These are phyloP conservation scores for Ogataea trehalophila DNA, from an alignment of 805 yeast species.

Conservation along the genomic window DNA sequence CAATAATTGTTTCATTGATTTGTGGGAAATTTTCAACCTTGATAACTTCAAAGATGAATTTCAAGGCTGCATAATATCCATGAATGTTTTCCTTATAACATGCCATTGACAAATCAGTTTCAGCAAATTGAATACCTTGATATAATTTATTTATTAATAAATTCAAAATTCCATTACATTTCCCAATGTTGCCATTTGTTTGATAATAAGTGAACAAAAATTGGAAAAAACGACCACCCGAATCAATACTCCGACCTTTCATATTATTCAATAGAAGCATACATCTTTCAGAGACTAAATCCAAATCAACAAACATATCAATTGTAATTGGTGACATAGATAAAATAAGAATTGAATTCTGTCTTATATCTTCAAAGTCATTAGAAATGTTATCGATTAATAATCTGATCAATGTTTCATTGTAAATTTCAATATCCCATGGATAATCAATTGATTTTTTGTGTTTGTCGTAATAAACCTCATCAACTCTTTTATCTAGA, in stretches of 20 bases:
- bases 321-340: slow-evolving; percentile 37
- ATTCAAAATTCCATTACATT: slow-evolving; percentile 26
- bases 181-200: slow-evolving; percentile 10
- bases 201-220: slow-evolving; percentile 39
- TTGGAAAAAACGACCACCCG: slow-evolving; percentile 67
- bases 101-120: slow-evolving; percentile 35
- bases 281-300: slow-evolving; percentile 19
- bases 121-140: slow-evolving; percentile 30
- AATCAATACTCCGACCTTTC: slow-evolving; percentile 66
- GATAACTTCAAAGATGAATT: slow-evolving; percentile 29
- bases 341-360: slow-evolving; percentile 41
- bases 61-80: slow-evolving; percentile 63
- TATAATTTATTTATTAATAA: slow-evolving; percentile 33
- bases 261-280: slow-evolving; percentile 33
- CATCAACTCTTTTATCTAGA: slow-evolving; percentile 42
- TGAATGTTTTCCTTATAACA: slow-evolving; percentile 52
- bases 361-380: slow-evolving; percentile 75
- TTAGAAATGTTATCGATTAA: slow-evolving; percentile 60
- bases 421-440: slow-evolving; percentile 40
- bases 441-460: slow-evolving; percentile 43
- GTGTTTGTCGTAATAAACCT: slow-evolving; percentile 33
- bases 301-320: slow-evolving; percentile 16
- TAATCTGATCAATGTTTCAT: slow-evolving; percentile 35
- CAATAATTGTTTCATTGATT: slow-evolving; percentile 2
- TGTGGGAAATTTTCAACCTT: slow-evolving; percentile 7